Evolutionary conservation across 2,329 filamentous ascomycete species (phyloP).

Genomic region (Fusarium neocosmosporiellum): DNA sequence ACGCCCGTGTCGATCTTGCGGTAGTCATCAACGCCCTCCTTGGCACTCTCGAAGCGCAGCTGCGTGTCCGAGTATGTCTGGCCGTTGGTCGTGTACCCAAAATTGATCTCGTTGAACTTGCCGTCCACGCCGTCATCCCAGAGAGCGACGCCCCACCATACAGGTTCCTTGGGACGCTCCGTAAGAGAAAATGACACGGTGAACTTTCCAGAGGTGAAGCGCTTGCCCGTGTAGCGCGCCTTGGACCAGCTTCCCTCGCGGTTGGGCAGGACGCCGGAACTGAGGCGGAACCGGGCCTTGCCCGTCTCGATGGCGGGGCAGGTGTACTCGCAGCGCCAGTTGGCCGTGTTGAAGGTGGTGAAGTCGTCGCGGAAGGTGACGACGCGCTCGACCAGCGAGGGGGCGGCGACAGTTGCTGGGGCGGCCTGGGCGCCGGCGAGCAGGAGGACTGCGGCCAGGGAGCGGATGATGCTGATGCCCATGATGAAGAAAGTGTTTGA

Average conservation of each 20-base stretch:
- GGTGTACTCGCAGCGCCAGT: constrained; percentile 29
- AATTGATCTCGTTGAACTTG: constrained; percentile 36
- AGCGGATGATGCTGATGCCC: neutral
- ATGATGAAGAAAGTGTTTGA: neutral
- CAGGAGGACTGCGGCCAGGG: constrained; percentile 1
- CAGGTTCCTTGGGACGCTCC: constrained; percentile 11
- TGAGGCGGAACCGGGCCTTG: constrained; percentile 25
- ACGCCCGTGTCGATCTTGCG: constrained; percentile 19
- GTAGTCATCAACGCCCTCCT: neutral
- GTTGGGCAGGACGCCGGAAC: constrained; percentile 7
- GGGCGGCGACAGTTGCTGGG: neutral
- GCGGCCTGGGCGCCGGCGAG: constrained; percentile 4
- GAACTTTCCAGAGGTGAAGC: constrained; percentile 29
- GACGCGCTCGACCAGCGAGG: neutral
- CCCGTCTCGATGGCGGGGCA: constrained; percentile 30
- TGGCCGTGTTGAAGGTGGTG: constrained; percentile 8
- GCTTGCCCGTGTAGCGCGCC: constrained; percentile 18
- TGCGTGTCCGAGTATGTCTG: constrained; percentile 13
- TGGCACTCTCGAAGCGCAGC: constrained; percentile 29
- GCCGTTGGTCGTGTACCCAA: constrained; percentile 29
- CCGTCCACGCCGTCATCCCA: constrained; percentile 19
- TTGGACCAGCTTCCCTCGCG: constrained; percentile 33
- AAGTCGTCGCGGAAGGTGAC: constrained; percentile 26
- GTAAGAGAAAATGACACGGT: constrained; percentile 27
- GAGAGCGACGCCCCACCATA: constrained; percentile 36